Evolutionary conservation across 208 protist genomes (phyloP), one percentile per base, ranked within the genome.

Genomic region (Polymyxa betae): DNA sequence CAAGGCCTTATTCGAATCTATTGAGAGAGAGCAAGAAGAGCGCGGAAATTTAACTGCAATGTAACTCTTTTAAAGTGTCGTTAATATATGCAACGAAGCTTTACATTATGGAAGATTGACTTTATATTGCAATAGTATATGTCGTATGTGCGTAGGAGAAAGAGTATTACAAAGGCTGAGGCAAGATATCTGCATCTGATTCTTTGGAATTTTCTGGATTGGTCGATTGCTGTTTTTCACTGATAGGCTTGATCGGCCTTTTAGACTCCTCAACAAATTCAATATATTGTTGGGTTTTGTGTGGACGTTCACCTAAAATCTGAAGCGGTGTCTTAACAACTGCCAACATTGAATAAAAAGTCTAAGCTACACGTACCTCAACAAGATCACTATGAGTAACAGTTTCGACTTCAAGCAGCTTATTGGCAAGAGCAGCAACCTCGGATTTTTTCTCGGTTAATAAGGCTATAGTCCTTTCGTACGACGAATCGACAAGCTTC

Each of bases 1-100:
- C 92, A 95, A 95, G 41, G 77, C 94, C 0, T 91, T 96, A 0
- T 96, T 96, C 89, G 60, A 95, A 66, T 66, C 94, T 0, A 96
- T 96, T 41, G 95, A 96, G 92, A 40, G 60, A 29, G 93, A 94
- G 45, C 94, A 96, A 92, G 92, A 82, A 38, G n/a, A 68, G 20
- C 92, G 95, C 68, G 95, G 94, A 44, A 96, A 96, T 88, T 90
- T 95, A 5, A 43, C n/a, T 43, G 87, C 72, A 12, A 82, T 82
- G 72, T 82, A 43, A 82, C 35, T 29, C n/a, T n/a, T n/a, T n/a
- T n/a, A n/a, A n/a, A n/a, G n/a, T n/a, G n/a, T n/a, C n/a, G n/a
- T n/a, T n/a, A n/a, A n/a, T n/a, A n/a, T n/a, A n/a, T n/a, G n/a
- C n/a, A n/a, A n/a, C n/a, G n/a, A n/a, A n/a, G n/a, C n/a, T n/a